Base-by-base conservation (phyloP, 495 filamentous ascomycete genomes). In the Trichoderma gamsii region DNA sequence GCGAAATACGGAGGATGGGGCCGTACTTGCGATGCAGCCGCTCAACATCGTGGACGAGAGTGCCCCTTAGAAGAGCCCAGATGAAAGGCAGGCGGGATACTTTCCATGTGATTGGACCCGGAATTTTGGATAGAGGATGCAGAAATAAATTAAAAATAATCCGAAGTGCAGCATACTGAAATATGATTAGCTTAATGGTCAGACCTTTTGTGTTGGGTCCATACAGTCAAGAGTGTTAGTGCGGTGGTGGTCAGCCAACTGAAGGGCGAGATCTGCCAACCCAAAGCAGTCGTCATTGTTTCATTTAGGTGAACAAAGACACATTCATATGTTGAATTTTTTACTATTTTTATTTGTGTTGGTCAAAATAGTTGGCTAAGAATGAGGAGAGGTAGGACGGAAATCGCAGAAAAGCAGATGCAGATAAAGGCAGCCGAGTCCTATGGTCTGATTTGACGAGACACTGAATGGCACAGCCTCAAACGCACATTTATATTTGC, bases 1-100 rank as follows among this genome's bases (percentile, higher is more conserved):
- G 86, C 0, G 79, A 82, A 6, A 87, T 77, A 68, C 86, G 78
- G 18, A 88, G 78, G 38, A 87, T 76, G 23, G 82, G 80, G 7
- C 86, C 85, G 44, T 83, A 78, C 64, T 74, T 78, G 46, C 77
- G 74, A 74, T 88, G 86, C n/a, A 79, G 68, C 12, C 71, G 71
- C n/a, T 72, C 46, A 63, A 75, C 69, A 61, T 75, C 71, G 61
- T 72, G 69, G 38, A 74, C 67, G 63, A 76, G 63, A 21, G 68
- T 73, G 9, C 74, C 76, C 65, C 46, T 61, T 21, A 75, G 16
- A 15, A 75, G 67, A 18, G 51, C 70, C 15, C 51, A 52, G 2
- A 75, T 63, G 38, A 71, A 73, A 2, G 83, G 81, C n/a, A 85
- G 70, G 49, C 76, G 75, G 3, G 80, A 77, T 0, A 79, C 72